Percentiles rank a stretch among this genome's conserved stretches.
phyloP scores from a whole-genome alignment of 129 eudicot genomes.

The Oenanthe sinensis region DNA sequence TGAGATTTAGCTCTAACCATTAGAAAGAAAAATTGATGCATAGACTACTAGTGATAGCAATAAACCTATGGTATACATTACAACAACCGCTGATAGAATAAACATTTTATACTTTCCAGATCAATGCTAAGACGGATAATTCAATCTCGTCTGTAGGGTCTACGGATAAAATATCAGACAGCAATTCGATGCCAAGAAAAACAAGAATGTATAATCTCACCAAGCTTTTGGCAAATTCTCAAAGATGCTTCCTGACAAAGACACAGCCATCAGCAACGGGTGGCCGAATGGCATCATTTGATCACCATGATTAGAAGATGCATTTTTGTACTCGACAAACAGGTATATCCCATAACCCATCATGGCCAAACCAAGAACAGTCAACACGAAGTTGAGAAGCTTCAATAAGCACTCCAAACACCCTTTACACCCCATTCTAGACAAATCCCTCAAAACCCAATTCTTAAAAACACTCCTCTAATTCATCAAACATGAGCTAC shows the following conservation, averaged over 20 bases:
- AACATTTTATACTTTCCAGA: neutral
- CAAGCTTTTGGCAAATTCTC: slow-evolving; percentile 75
- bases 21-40: neutral
- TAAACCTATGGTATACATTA: neutral
- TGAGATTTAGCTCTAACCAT: neutral
- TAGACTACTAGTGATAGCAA: neutral
- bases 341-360: slow-evolving; percentile 85
- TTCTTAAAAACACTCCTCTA: slow-evolving; percentile 13
- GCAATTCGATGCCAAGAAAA: neutral
- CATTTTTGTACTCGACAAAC: slow-evolving; percentile 58
- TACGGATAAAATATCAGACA: neutral
- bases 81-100: neutral
- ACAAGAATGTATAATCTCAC: slow-evolving; percentile 30
- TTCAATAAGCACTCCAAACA: slow-evolving; percentile 80
- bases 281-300: slow-evolving; percentile 68
- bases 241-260: slow-evolving; percentile 47
- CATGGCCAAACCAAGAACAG: slow-evolving; percentile 69
- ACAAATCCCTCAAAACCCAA: slow-evolving; percentile 10
- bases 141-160: neutral
- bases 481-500: slow-evolving; percentile 16
- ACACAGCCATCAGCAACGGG: slow-evolving; percentile 64
- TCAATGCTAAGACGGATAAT: neutral
- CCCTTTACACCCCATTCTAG: slow-evolving; percentile 75
- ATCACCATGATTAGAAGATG: slow-evolving; percentile 23
- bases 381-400: slow-evolving; percentile 79